These are phyloP conservation scores for Gigaspora rosea DNA, from an alignment of 192 early-diverging fungal species.

Conservation along the genomic window DNA sequence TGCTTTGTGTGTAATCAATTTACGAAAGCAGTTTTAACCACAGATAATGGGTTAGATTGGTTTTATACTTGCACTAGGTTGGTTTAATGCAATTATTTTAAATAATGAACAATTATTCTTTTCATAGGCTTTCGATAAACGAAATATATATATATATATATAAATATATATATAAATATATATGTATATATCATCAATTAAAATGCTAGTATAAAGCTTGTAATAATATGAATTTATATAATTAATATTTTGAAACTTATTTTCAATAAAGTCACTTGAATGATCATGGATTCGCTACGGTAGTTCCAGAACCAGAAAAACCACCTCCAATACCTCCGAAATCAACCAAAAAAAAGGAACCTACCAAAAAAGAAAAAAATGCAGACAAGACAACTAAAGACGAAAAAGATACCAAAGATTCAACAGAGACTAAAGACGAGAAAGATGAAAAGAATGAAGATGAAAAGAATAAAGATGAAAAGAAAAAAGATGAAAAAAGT, in stretches of 20 bases:
- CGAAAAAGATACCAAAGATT: neutral
- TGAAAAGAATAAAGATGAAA: conserved; percentile 16
- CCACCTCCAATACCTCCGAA: neutral
- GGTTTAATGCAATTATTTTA: neutral
- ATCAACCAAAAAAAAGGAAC: neutral
- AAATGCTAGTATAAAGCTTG: no score
- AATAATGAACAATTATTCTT: neutral
- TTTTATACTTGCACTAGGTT: conserved; percentile 40
- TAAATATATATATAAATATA: neutral
- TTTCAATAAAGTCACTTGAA: conserved; percentile 34
- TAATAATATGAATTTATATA: no score
- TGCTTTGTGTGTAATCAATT: conserved; percentile 50
- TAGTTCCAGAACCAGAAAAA: neutral
- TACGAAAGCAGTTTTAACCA: conserved; percentile 40
- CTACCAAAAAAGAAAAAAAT: neutral
- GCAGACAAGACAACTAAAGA: conserved; percentile 24
- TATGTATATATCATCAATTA: no score
- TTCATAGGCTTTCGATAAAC: neutral
- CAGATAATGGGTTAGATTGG: conserved; percentile 44
- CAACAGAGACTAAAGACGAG: conserved; percentile 21
- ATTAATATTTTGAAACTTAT: neutral
- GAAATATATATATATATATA: neutral
- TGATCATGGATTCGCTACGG: conserved; percentile 39
- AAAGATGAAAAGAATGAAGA: neutral
- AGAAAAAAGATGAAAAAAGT: conserved; percentile 18